Evolutionary conservation across 495 filamentous ascomycete species (phyloP).

Genomic region (Penicillium arizonense): DNA sequence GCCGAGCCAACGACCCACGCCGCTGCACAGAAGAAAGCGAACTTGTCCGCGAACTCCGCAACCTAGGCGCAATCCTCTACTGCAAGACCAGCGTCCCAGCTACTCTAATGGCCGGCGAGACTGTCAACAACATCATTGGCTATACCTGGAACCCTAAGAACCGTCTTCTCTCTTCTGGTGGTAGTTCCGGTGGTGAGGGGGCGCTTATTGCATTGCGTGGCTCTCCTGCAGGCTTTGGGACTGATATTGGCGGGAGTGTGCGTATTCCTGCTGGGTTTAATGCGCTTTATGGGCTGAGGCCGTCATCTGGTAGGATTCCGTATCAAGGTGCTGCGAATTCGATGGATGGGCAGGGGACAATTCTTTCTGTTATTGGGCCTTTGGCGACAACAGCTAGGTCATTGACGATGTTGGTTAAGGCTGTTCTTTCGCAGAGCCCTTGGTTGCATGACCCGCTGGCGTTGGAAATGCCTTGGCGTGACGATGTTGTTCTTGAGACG

Average conservation of each 20-base stretch:
- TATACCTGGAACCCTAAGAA: slow-evolving; percentile 53
- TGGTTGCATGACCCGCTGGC: slow-evolving; percentile 66
- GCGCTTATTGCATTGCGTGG: slow-evolving; percentile 55
- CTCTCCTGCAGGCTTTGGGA: slow-evolving; percentile 58
- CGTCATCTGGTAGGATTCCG: slow-evolving; percentile 45
- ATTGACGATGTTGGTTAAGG: slow-evolving; percentile 53
- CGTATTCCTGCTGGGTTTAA: slow-evolving; percentile 67
- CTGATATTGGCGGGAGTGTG: slow-evolving; percentile 72
- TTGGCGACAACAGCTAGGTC: slow-evolving; percentile 48
- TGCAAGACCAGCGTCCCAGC: slow-evolving; percentile 65
- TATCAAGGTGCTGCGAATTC: slow-evolving; percentile 45
- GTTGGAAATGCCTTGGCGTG: slow-evolving; percentile 62
- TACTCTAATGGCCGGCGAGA: slow-evolving; percentile 62
- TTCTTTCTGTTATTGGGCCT: slow-evolving; percentile 59
- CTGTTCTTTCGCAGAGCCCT: slow-evolving; percentile 53
- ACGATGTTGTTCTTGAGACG: slow-evolving; percentile 46
- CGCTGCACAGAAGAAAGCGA: slow-evolving; percentile 44
- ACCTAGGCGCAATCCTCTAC: slow-evolving; percentile 59
- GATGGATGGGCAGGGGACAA: slow-evolving; percentile 58
- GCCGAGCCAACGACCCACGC: slow-evolving; percentile 39
- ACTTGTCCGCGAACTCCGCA: slow-evolving; percentile 51
- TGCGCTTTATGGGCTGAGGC: slow-evolving; percentile 55
- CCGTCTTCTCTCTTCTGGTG: slow-evolving; percentile 45
- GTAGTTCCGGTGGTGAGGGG: slow-evolving; percentile 64
- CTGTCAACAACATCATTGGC: slow-evolving; percentile 54